Percentiles rank a stretch among this genome's conserved stretches.
These are phyloP conservation scores for Penicillium macrosclerotiorum DNA, from an alignment of 495 filamentous ascomycete genomes.

Conservation along the genomic window DNA sequence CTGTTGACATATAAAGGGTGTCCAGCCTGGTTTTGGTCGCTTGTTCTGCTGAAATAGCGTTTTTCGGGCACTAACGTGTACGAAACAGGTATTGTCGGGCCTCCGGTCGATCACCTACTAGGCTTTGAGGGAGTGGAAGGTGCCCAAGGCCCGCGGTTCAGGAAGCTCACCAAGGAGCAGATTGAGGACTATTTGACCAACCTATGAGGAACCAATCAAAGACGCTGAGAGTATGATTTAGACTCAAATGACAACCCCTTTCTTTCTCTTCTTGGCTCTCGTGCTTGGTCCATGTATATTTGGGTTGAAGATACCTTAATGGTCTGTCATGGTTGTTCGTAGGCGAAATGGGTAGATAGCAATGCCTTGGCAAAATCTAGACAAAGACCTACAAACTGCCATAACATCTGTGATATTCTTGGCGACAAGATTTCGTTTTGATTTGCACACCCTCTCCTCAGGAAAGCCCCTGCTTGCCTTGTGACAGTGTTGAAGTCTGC, in stretches of 20 bases:
- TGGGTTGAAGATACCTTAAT: too few relatives aligned
- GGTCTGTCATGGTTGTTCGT: too few relatives aligned
- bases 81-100: slow-evolving; percentile 80
- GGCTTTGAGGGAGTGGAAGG: slow-evolving; percentile 92
- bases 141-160: slow-evolving; percentile 85
- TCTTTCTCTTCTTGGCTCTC: slow-evolving; percentile 6
- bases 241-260: slow-evolving; percentile 21
- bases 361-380: too few relatives aligned
- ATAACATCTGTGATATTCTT: too few relatives aligned
- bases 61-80: slow-evolving; percentile 2
- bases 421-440: too few relatives aligned
- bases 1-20: too few relatives aligned
- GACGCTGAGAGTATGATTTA: slow-evolving; percentile 14
- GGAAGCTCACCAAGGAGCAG: slow-evolving; percentile 94
- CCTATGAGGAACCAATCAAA: slow-evolving; percentile 52
- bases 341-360: too few relatives aligned
- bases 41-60: not conserved
- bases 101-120: slow-evolving; percentile 86
- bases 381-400: too few relatives aligned
- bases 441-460: too few relatives aligned
- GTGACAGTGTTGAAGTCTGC: too few relatives aligned
- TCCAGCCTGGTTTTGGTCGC: slow-evolving; percentile 5
- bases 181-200: slow-evolving; percentile 99
- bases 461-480: too few relatives aligned
- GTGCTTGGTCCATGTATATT: not conserved